Evolutionary conservation across 768 basidiomycete genomes (phyloP), one percentile per base, ranked within the genome.

Genomic region (Boletus sensibilis): DNA sequence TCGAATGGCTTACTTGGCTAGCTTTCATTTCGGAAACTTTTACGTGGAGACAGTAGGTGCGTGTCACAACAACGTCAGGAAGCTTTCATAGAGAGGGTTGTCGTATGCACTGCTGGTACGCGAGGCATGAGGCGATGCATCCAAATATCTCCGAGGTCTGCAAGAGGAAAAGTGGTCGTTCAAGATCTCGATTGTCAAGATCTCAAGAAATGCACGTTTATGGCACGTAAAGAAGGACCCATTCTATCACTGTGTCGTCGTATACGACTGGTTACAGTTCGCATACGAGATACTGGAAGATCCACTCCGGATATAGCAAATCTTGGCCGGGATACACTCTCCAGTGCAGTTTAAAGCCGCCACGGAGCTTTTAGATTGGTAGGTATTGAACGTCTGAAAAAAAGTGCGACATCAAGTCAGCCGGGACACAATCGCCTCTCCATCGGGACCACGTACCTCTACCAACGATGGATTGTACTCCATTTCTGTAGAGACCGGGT

Each of bases 221-320:
- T 4, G 37, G 37, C 14, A 38, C 18, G 48, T n/a, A 37, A 27
- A 11, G 12, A 48, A 38, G 13, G 25, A 27, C 1, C 18, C 20
- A 16, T 27, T 42, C 23, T 2, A 8, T 62, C 27, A 71, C 66
- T 82, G 79, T 7, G 80, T 80, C 41, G 85, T 87, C 12, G 84
- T 84, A 57, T 84, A 89, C 3, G 85, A 85, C 41, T 63, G 69
- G n/a, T 69, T 62, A 62, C 88, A 90, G 63, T 85, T 87, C 64
- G 81, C 73, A 56, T 71, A 72, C 31, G 81, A 82, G 51, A 90
- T 73, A 29, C 77, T 74, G 4, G 79, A 80, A 27, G 87, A 88
- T 7, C 84, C 87, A 61, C 86, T 87, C 38, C 88, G 78, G 39
- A 89, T 84, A 62, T 88, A 88, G 65, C 86, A 90, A 38, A 88